These are phyloP conservation scores for Penicillium sp. DNA, from an alignment of 2,329 filamentous ascomycete genomes.

Conservation along the genomic window DNA sequence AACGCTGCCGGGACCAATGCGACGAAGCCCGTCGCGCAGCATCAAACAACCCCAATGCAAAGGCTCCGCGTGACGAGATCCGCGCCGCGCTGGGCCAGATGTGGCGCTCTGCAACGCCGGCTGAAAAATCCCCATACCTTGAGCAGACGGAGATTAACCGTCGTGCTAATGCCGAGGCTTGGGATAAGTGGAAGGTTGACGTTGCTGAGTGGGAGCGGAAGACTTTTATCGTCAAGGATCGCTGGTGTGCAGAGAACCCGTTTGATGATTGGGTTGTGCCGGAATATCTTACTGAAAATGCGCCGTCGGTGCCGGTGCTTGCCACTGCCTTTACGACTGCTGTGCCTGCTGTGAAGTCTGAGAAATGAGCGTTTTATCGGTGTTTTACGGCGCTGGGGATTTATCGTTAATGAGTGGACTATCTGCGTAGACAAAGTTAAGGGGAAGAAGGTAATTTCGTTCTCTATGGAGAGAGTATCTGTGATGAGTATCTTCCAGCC, in stretches of 20 bases:
- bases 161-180: slow-evolving; percentile 60
- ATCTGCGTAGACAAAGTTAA: not conserved
- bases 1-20: slow-evolving; percentile 61
- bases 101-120: slow-evolving; percentile 76
- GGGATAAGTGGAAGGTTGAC: slow-evolving; percentile 69
- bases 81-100: slow-evolving; percentile 81
- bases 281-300: not conserved
- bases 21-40: slow-evolving; percentile 66
- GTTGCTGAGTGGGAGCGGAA: slow-evolving; percentile 52
- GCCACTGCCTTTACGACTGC: not conserved
- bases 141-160: slow-evolving; percentile 72
- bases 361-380: not conserved
- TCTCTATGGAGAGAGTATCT: not conserved
- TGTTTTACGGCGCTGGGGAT: not conserved
- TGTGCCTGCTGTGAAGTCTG: not conserved
- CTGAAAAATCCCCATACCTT: slow-evolving; percentile 73
- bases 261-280: slow-evolving; percentile 33
- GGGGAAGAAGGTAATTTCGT: not conserved
- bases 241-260: slow-evolving; percentile 41
- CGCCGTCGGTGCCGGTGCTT: slow-evolving; percentile 5
- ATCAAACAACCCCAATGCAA: slow-evolving; percentile 66
- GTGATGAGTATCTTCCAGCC: not conserved
- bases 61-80: slow-evolving; percentile 68
- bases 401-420: not conserved
- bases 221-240: slow-evolving; percentile 39